Evolutionary conservation across 1,284 basidiomycete species (phyloP), one percentile per base, ranked within the genome.

Genomic region (Leccinum variabile): DNA sequence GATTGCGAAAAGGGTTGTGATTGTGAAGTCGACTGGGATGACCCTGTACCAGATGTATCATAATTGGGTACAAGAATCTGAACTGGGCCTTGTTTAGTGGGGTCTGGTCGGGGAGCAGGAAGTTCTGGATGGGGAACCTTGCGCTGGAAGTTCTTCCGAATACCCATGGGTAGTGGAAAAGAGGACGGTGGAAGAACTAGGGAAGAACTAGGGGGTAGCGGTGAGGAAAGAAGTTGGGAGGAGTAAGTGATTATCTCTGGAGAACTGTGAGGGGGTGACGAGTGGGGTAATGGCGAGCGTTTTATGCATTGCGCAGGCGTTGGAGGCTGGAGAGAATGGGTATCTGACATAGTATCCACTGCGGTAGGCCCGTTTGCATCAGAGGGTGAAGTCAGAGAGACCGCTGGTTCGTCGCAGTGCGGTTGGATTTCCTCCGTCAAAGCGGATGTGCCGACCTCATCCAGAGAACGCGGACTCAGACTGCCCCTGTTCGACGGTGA

Each of bases 51-150:
- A 10, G 72, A 75, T 11, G 69, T 52, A 57, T 73, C 72, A 16
- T 72, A 76, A 35, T 73, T 75, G 1, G 73, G 72, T n/a, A 76
- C 72, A 10, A 76, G 59, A 18, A 73, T 64, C 22, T 64, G 75
- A 46, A 53, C 59, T n/a, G 68, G 59, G n/a, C 69, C 70, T 33
- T 68, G 65, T 28, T 64, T 67, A 39, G 58, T 56, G 50, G 65
- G 32, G 41, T 74, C 63, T 33, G 54, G 57, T 41, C 25, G 64
- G 11, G 57, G 30, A 35, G 41, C 50, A 11, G 57, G 59, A 28
- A 59, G 30, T 46, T 65, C 70, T 8, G 72, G 72, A 22, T 63
- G 68, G 39, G 75, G 72, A 54, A 74, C 68, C 56, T 65, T 74
- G 22, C 74, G 70, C 46, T 72, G 71, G 9, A 76, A 57, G 28